phyloP scores from a whole-genome alignment of 1,284 basidiomycete genomes.

The Fistulinella cinereoalba region DNA sequence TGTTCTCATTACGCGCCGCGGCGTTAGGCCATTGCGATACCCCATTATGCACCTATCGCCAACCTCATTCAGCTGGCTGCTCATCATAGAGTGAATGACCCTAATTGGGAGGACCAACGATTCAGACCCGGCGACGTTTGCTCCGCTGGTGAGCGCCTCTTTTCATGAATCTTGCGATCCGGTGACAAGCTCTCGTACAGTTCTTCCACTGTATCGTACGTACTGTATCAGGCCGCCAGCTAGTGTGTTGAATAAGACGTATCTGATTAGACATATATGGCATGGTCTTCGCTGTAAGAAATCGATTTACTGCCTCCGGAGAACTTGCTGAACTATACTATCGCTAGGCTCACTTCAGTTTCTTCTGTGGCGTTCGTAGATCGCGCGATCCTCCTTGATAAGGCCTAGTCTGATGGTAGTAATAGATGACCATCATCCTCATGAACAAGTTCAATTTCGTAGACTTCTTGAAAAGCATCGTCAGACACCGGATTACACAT shows the following conservation, averaged over 20 bases:
- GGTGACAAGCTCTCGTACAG: constrained; percentile 14
- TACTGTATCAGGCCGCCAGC: neutral
- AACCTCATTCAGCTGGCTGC: constrained; percentile 62
- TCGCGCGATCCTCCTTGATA: neutral
- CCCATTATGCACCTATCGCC: constrained; percentile 65
- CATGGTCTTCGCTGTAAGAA: constrained; percentile 41
- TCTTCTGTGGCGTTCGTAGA: constrained; percentile 42
- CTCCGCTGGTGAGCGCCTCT: constrained; percentile 33
- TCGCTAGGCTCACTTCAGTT: constrained; percentile 36
- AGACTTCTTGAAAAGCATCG: constrained; percentile 52
- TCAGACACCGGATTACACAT: constrained; percentile 51
- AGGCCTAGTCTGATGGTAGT: constrained; percentile 1
- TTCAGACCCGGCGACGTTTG: constrained; percentile 43
- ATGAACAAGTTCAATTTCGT: constrained; percentile 50
- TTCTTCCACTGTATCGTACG: constrained; percentile 39
- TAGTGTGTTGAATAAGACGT: neutral
- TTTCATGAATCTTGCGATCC: neutral
- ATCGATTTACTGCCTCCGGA: neutral
- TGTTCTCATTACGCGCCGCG: neutral
- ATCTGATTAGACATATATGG: constrained; percentile 48
- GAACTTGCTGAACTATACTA: constrained; percentile 1
- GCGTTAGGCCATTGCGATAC: constrained; percentile 61
- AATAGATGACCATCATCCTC: constrained; percentile 48
- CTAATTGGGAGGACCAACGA: constrained; percentile 24
- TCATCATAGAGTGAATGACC: constrained; percentile 49